These are phyloP conservation scores for Fusarium sp. DNA, from an alignment of 2,329 filamentous ascomycete species.

Conservation along the genomic window DNA sequence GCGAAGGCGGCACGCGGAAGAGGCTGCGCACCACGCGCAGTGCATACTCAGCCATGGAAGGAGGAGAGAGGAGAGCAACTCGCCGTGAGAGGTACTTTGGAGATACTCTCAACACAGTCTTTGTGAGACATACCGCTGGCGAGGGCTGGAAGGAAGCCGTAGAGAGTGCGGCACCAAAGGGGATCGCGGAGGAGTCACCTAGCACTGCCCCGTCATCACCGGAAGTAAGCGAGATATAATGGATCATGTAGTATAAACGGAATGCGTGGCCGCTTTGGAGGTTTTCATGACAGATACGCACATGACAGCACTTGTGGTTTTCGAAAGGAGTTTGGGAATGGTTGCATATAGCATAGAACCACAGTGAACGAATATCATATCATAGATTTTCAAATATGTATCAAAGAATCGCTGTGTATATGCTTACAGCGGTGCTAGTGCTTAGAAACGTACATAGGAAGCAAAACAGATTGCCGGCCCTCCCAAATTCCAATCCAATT, in stretches of 20 bases:
- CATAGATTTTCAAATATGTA: conserved; percentile 4
- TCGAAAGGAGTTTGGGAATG: conserved; percentile 24
- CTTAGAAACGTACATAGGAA: conserved; percentile 12
- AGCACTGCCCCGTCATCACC: conserved; percentile 39
- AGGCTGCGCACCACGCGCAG: conserved; percentile 78
- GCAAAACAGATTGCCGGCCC: conserved; percentile 12
- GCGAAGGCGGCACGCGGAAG: conserved; percentile 64
- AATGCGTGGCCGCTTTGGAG: background rate
- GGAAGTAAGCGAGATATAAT: conserved; percentile 11
- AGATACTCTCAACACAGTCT: conserved; percentile 67
- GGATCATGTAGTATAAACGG: conserved; percentile 21
- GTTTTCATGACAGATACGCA: conserved; percentile 14
- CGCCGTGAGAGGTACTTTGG: conserved; percentile 80
- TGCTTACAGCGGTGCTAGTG: conserved; percentile 5
- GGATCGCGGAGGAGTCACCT: conserved; percentile 23
- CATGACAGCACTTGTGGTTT: conserved; percentile 11
- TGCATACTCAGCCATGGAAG: conserved; percentile 81
- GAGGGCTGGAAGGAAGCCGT: conserved; percentile 54
- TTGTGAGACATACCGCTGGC: conserved; percentile 75
- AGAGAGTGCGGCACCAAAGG: conserved; percentile 29
- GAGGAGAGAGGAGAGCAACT: conserved; percentile 74
- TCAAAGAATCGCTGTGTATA: conserved; percentile 1
- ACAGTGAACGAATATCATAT: conserved; percentile 9
- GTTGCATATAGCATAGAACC: conserved; percentile 20
- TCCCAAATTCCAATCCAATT: background rate